phyloP scores from a whole-genome alignment of 2,329 filamentous ascomycete genomes.

The Mycosphaerella sp. region DNA sequence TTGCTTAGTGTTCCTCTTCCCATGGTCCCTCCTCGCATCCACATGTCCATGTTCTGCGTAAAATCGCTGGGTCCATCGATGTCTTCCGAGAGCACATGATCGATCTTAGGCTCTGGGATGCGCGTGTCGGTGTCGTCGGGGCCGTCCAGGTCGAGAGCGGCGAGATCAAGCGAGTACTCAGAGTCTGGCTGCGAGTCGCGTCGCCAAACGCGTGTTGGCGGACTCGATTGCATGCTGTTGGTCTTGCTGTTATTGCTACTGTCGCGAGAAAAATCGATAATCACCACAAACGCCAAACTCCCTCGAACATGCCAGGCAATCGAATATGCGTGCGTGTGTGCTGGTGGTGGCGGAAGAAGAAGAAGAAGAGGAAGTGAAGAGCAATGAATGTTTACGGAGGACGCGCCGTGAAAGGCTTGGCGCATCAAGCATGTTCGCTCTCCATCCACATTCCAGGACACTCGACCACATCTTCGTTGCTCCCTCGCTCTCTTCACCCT shows the following conservation, averaged over 20 bases:
- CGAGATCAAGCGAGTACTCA: conserved; percentile 33
- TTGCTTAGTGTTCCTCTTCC: conserved; percentile 3
- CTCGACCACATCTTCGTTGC: background rate
- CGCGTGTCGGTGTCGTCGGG: conserved; percentile 23
- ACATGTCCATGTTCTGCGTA: conserved; percentile 34
- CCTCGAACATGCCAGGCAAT: background rate
- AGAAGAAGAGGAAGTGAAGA: background rate
- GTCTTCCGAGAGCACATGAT: conserved; percentile 32
- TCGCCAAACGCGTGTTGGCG: conserved; percentile 26
- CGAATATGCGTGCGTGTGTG: background rate
- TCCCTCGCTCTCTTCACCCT: background rate
- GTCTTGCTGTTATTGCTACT: background rate
- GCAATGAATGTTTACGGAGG: background rate
- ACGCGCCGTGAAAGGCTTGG: background rate
- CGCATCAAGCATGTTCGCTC: background rate
- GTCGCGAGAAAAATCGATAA: background rate
- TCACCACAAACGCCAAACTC: background rate
- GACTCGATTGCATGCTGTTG: conserved; percentile 29
- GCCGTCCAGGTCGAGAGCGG: conserved; percentile 28
- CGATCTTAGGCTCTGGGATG: conserved; percentile 24
- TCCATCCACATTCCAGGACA: background rate
- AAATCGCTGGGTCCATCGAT: conserved; percentile 37
- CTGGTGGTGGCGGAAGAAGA: conserved; percentile 1
- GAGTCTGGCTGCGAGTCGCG: conserved; percentile 23
- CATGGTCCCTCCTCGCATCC: conserved; percentile 18